Percentiles rank a stretch among this genome's conserved stretches.
Evolutionary conservation across 306 rosid genomes (phyloP).

Genomic region (Heteromeles arbutifolia): DNA sequence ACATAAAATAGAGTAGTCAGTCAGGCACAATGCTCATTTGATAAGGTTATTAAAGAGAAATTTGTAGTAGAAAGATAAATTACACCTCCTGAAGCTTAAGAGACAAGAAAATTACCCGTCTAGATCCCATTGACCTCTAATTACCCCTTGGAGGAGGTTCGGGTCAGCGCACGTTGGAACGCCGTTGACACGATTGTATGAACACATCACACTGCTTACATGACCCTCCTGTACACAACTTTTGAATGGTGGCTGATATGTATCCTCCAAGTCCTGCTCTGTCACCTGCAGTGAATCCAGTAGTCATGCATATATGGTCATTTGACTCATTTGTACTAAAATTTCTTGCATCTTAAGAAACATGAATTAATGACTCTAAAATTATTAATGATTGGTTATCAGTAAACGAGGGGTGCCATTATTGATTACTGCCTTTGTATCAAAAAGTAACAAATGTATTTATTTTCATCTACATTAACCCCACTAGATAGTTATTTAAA

Average conservation of each 20-base stretch:
- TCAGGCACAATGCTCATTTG: background rate
- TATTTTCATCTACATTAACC: background rate
- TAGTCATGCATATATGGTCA: background rate
- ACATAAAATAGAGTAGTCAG: background rate
- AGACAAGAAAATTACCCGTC: constrained; percentile 40
- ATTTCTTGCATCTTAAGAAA: background rate
- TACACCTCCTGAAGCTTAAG: background rate
- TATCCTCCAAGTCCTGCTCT: constrained; percentile 75
- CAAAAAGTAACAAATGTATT: no score
- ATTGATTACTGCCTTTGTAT: no score
- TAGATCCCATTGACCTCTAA: constrained; percentile 74
- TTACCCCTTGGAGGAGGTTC: constrained; percentile 54
- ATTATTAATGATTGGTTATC: background rate
- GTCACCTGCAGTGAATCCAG: constrained; percentile 43
- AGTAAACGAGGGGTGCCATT: no score
- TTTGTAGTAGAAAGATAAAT: background rate
- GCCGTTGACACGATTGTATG: constrained; percentile 77
- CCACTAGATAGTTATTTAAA: background rate
- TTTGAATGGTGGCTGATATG: constrained; percentile 72
- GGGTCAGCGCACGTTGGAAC: constrained; percentile 89
- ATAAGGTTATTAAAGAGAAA: background rate
- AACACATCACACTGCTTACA: constrained; percentile 87
- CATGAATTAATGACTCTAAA: background rate
- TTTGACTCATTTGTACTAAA: background rate
- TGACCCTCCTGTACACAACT: constrained; percentile 74